Base-by-base conservation (phyloP, 2,329 filamentous ascomycete species). In the Calonectria multiphialidica region DNA sequence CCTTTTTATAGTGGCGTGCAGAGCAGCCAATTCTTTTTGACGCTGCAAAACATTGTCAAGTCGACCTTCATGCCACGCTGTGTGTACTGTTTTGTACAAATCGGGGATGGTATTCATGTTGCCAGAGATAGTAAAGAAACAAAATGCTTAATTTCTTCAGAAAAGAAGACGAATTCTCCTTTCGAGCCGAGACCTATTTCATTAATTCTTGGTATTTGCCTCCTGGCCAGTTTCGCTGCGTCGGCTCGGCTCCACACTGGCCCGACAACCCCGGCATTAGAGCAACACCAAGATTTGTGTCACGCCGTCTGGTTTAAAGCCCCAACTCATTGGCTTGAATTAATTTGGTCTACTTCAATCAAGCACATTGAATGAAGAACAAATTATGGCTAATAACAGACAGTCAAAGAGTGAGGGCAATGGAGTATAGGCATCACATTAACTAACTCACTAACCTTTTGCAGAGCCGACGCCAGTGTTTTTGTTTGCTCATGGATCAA, bases 401-500 rank as follows among this genome's bases (percentile, higher is more conserved):
- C 28, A 40, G 6, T 16, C 50, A 65, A 13, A 15, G n/a, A 23
- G 28, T 40, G 44, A 33, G n/a, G 3, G 21, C 16, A 13, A 49
- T 23, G 15, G 3, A 35, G 40, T 9, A 33, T 62, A 2, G 5
- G 16, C 15, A 23, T n/a, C 3, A 4, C 23, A 30, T 9, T 10
- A 1, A 35, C 16, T 15, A 1, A 10, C 42, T 37, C 18, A 49
- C 30, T 18, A 23, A 8, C 3, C 21, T 16, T 30, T 7, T 35
- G 28, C 15, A 45, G 64, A n/a, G 4, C 66, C 66, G 12, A 88
- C 90, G 7, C 91, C 91, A 2, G 90, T 93, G 0, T 89, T 92
- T 79, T 90, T 93, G 83, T 93, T 93, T 82, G 92, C 91, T 3
- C 92, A 93, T 87, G 92, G 92, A 78, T 92, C 91, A 16, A 93